A percentile compares a stretch with the other conserved stretches of the same genome.
Conservation (phyloP, 306 rosid genomes). For the Gleditsia sinensis region DNA sequence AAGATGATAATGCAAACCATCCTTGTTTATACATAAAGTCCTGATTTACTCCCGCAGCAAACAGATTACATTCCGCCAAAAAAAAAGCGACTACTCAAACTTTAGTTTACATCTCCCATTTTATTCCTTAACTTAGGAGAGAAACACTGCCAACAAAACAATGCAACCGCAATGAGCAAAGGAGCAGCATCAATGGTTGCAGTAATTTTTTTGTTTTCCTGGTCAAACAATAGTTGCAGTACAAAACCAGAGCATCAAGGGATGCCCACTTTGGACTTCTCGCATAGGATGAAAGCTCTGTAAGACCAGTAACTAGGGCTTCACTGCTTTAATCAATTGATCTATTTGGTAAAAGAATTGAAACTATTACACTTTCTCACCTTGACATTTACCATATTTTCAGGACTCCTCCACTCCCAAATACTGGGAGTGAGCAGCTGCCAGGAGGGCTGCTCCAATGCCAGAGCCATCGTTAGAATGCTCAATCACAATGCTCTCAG, state of each 20-base stretch:
- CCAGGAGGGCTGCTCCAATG: slow-evolving; percentile 91
- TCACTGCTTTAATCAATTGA: slow-evolving; percentile 40
- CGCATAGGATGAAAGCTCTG: slow-evolving; percentile 33
- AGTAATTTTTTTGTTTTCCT: not conserved
- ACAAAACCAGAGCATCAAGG: slow-evolving; percentile 16
- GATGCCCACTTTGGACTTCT: slow-evolving; percentile 23
- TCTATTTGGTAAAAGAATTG: slow-evolving; percentile 38
- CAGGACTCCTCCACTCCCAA: slow-evolving; percentile 66
- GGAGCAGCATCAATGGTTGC: slow-evolving; percentile 33
- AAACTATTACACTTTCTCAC: slow-evolving; percentile 35
- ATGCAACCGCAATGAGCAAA: slow-evolving; percentile 27
- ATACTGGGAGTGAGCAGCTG: slow-evolving; percentile 93
- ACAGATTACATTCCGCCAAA: slow-evolving; percentile 41
- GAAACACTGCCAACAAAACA: slow-evolving; percentile 37
- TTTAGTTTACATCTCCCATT: slow-evolving; percentile 48
- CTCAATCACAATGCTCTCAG: slow-evolving; percentile 60
- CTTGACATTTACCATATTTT: slow-evolving; percentile 31
- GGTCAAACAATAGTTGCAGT: slow-evolving; percentile 25
- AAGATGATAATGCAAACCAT: not conserved
- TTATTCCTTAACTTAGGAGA: slow-evolving; percentile 49
- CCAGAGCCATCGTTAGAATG: slow-evolving; percentile 94
- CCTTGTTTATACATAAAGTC: slow-evolving; percentile 22
- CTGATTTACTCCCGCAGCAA: slow-evolving; percentile 42
- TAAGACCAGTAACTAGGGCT: slow-evolving; percentile 44
- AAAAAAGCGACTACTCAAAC: slow-evolving; percentile 32